Base-by-base conservation (phyloP, 2,329 filamentous ascomycete species). In the Graphium sp. region DNA sequence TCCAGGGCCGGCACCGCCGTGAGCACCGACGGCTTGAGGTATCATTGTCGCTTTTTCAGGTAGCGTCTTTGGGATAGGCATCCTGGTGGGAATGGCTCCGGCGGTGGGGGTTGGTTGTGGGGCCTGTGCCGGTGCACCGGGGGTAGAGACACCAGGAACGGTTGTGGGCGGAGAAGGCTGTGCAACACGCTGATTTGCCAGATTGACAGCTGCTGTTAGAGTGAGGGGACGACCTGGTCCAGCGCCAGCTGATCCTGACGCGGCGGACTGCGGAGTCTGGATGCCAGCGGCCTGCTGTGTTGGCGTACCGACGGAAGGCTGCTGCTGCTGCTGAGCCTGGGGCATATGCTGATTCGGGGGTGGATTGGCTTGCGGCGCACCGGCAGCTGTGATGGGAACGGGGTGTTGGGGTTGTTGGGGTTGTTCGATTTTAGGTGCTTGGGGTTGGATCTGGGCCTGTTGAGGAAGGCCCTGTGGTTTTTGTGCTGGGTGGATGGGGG, bases 61-160 rank as follows among this genome's bases (percentile, higher is more conserved):
- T 3, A 95, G 63, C 22, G 67, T 72, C 51, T 91, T 92, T 3
- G 83, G 76, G 28, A 92, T 92, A 0, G 75, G 74, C 58, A 89
- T 78, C 47, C 83, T 84, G 25, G 56, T 35, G 32, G 42, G 26
- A 46, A 49, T 8, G 37, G 34, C 18, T 28, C 32, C 17, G 29
- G 27, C 12, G 26, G 11, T 35, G 36, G 29, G 23, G 19, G 27
- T 28, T 26, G n/a, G n/a, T n/a, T n/a, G n/a, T n/a, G n/a, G n/a
- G n/a, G n/a, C n/a, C n/a, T n/a, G n/a, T n/a, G n/a, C 22, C 8
- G 19, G 28, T 5, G 31, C 26, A 16, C 33, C 34, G 0, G 35
- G 29, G 27, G 35, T 39, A n/a, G n/a, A n/a, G n/a, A n/a, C n/a
- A n/a, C n/a, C n/a, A n/a, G n/a, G n/a, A n/a, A n/a, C n/a, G n/a